phyloP scores from a whole-genome alignment of 225 moss, liverwort and hornwort genomes.

The Bryoerythrophyllum caledonicum region DNA sequence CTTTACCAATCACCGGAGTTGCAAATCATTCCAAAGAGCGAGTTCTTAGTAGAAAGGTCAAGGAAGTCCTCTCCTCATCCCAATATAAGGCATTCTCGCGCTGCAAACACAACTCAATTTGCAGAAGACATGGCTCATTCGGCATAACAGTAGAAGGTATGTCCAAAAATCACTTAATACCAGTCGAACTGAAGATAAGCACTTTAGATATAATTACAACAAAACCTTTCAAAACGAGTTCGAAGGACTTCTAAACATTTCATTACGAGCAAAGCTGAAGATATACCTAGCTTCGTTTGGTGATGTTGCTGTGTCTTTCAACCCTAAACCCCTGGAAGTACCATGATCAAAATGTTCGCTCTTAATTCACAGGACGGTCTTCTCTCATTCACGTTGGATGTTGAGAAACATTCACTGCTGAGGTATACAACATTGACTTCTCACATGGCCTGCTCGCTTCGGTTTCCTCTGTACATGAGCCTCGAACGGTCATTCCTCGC shows the following conservation, averaged over 20 bases:
- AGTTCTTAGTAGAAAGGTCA: background rate
- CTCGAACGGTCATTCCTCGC: slow-evolving; percentile 4
- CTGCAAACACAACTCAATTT: slow-evolving; percentile 8
- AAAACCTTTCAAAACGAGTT: slow-evolving; percentile 2
- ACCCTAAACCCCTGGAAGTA: slow-evolving; percentile 13
- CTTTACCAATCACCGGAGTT: background rate
- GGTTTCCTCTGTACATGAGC: slow-evolving; percentile 24
- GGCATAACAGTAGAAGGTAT: background rate
- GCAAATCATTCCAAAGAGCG: background rate
- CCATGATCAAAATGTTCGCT: slow-evolving; percentile 3
- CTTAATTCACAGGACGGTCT: slow-evolving; percentile 1
- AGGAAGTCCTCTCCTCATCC: background rate
- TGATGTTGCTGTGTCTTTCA: background rate
- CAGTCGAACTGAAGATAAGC: background rate
- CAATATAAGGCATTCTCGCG: background rate
- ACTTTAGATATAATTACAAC: background rate
- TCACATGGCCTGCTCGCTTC: slow-evolving; percentile 10
- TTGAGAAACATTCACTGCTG: background rate
- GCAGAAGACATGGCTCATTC: background rate
- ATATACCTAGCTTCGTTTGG: slow-evolving; percentile 16
- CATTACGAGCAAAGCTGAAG: slow-evolving; percentile 14
- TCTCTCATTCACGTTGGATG: background rate
- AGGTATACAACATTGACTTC: slow-evolving; percentile 6
- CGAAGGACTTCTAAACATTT: background rate
- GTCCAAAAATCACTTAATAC: background rate